phyloP scores from a whole-genome alignment of 176 grass and related monocot species.

The Triticum monococcum region DNA sequence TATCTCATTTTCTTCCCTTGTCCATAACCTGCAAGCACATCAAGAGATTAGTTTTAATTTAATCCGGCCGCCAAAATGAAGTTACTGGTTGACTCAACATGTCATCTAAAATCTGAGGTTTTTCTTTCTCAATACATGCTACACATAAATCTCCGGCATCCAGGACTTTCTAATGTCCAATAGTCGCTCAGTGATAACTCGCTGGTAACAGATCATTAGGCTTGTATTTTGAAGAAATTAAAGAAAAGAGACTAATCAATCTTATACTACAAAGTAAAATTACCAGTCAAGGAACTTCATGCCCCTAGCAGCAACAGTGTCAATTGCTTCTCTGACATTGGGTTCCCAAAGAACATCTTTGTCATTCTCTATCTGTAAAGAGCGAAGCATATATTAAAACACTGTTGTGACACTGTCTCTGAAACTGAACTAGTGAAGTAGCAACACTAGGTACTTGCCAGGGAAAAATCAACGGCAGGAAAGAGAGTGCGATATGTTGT shows the following conservation, averaged over 20 bases:
- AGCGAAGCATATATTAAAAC: not conserved
- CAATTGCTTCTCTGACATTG: conserved; percentile 68
- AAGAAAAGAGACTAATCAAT: not conserved
- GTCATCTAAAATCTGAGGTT: conserved; percentile 2
- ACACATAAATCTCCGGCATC: not conserved
- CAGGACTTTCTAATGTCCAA: not conserved
- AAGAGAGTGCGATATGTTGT: conserved; percentile 64
- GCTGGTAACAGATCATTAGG: not conserved
- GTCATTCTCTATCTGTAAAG: conserved; percentile 72
- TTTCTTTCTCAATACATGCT: not conserved
- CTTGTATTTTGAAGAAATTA: not conserved
- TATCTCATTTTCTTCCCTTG: conserved; percentile 87
- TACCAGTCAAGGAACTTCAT: conserved; percentile 89
- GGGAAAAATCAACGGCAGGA: conserved; percentile 87
- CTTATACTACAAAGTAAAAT: not conserved
- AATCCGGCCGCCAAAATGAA: not conserved
- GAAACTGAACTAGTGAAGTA: not conserved
- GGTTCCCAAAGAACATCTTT: conserved; percentile 85
- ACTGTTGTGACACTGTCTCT: not conserved
- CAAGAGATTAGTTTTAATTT: not conserved
- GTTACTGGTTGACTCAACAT: not conserved
- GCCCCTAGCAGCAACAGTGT: conserved; percentile 59
- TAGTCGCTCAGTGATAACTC: not conserved
- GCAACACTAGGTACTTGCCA: conserved; percentile 47
- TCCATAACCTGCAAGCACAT: conserved; percentile 80